These are phyloP conservation scores for Aureobasidium uvarum DNA, from an alignment of 2,329 filamentous ascomycete species.

Conservation along the genomic window DNA sequence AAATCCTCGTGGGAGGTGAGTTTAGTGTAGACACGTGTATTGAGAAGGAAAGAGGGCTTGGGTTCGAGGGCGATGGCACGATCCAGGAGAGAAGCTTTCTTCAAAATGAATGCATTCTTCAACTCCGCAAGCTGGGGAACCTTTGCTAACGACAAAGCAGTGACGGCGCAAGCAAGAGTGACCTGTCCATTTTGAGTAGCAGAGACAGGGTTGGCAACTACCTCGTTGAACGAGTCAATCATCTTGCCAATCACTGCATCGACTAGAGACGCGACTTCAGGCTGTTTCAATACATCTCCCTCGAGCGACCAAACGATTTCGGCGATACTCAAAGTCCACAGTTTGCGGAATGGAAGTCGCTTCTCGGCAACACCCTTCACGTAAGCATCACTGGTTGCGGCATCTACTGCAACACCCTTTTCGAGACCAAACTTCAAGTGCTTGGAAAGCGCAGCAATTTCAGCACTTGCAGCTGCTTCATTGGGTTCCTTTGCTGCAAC, in stretches of 20 bases:
- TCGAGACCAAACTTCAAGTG: slow-evolving; percentile 63
- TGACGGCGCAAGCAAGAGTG: slow-evolving; percentile 71
- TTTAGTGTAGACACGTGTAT: slow-evolving; percentile 80
- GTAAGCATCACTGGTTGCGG: slow-evolving; percentile 66
- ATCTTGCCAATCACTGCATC: slow-evolving; percentile 56
- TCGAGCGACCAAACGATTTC: slow-evolving; percentile 63
- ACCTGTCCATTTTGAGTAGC: slow-evolving; percentile 82
- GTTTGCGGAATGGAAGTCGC: slow-evolving; percentile 68
- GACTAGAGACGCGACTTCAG: slow-evolving; percentile 49
- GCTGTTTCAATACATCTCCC: slow-evolving; percentile 50
- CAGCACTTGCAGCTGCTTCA: slow-evolving; percentile 73
- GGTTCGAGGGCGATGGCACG: slow-evolving; percentile 68
- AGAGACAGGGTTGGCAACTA: slow-evolving; percentile 70
- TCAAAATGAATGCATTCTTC: slow-evolving; percentile 57
- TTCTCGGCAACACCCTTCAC: slow-evolving; percentile 84
- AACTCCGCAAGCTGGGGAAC: slow-evolving; percentile 56
- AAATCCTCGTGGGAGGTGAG: slow-evolving; percentile 71
- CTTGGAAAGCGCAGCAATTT: slow-evolving; percentile 68
- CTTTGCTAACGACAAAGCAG: slow-evolving; percentile 59
- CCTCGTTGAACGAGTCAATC: slow-evolving; percentile 72
- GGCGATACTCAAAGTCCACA: slow-evolving; percentile 76
- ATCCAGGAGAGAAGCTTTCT: slow-evolving; percentile 62
- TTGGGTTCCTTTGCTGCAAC: slow-evolving; percentile 83
- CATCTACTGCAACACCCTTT: slow-evolving; percentile 61
- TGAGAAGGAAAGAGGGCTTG: slow-evolving; percentile 85